Conservation (phyloP, 768 basidiomycete genomes). For the Tylopilus rubrobrunneus region DNA sequence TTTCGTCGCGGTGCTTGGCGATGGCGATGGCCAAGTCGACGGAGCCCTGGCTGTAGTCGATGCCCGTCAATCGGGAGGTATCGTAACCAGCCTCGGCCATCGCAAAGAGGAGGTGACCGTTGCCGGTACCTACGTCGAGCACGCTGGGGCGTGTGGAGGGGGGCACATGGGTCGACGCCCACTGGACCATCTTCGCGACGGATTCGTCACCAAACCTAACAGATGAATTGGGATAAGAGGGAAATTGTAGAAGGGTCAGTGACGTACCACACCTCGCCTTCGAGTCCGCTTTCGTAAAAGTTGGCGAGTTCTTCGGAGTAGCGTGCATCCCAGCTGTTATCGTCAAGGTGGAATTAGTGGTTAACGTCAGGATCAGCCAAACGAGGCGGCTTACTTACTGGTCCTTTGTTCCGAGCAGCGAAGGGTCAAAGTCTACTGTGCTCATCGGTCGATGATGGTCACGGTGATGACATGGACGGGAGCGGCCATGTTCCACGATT, state of each 20-base stretch:
- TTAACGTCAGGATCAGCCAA: too few species aligned
- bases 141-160: slow-evolving; percentile 23
- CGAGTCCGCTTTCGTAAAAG: slow-evolving; percentile 75
- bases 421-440: slow-evolving; percentile 53
- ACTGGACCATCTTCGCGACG: slow-evolving; percentile 76
- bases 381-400: slow-evolving; percentile 27
- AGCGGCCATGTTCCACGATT: too few species aligned
- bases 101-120: slow-evolving; percentile 72
- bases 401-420: slow-evolving; percentile 66
- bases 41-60: slow-evolving; percentile 77
- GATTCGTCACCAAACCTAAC: slow-evolving; percentile 76
- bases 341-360: too few species aligned
- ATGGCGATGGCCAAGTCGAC: slow-evolving; percentile 60
- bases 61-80: slow-evolving; percentile 48
- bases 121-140: slow-evolving; percentile 79
- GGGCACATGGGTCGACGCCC: slow-evolving; percentile 37
- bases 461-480: not conserved
- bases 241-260: not conserved
- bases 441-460: slow-evolving; percentile 22
- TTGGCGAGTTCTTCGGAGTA: slow-evolving; percentile 69
- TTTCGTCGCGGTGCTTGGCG: slow-evolving; percentile 38
- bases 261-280: slow-evolving; percentile 79
- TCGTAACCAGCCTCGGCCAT: slow-evolving; percentile 66
- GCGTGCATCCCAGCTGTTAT: slow-evolving; percentile 26
- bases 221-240: not conserved